Evolutionary conservation across 768 basidiomycete species (phyloP).

Genomic region (Xanthoconium purpureum): DNA sequence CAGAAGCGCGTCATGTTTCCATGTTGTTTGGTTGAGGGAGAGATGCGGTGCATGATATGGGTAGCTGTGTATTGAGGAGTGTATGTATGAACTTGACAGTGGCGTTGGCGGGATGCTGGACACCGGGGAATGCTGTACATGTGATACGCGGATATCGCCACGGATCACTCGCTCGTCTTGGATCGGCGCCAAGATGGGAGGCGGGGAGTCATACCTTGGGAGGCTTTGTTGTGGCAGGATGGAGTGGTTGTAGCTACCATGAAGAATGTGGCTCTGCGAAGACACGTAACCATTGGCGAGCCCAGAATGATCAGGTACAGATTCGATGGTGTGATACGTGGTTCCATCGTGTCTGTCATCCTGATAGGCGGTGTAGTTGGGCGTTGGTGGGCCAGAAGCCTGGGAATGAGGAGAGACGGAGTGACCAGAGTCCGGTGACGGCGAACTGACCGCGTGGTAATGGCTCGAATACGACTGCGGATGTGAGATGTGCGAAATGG

Average conservation of each 20-base stretch:
- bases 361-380: conserved; percentile 44
- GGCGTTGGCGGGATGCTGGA: conserved; percentile 33
- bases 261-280: conserved; percentile 28
- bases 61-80: conserved; percentile 41
- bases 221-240: conserved; percentile 20
- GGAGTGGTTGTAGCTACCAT: conserved; percentile 23
- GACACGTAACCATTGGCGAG: conserved; percentile 33
- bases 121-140: conserved; percentile 30
- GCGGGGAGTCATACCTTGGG: conserved; percentile 48
- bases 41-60: conserved; percentile 38
- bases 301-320: conserved; percentile 28
- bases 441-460: conserved; percentile 37
- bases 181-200: conserved; percentile 55
- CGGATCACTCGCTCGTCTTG: conserved; percentile 39
- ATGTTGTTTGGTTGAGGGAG: conserved; percentile 38
- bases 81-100: conserved; percentile 38
- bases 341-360: conserved; percentile 40
- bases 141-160: conserved; percentile 29
- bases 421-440: conserved; percentile 52
- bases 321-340: conserved; percentile 38
- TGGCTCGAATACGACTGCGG: conserved; percentile 43
- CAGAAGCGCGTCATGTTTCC: conserved; percentile 47
- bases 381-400: conserved; percentile 30
- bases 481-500: conserved; percentile 59
- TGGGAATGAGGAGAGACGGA: conserved; percentile 41